These are phyloP conservation scores for Candida stauntonica DNA, from an alignment of 805 yeast species.

Conservation along the genomic window DNA sequence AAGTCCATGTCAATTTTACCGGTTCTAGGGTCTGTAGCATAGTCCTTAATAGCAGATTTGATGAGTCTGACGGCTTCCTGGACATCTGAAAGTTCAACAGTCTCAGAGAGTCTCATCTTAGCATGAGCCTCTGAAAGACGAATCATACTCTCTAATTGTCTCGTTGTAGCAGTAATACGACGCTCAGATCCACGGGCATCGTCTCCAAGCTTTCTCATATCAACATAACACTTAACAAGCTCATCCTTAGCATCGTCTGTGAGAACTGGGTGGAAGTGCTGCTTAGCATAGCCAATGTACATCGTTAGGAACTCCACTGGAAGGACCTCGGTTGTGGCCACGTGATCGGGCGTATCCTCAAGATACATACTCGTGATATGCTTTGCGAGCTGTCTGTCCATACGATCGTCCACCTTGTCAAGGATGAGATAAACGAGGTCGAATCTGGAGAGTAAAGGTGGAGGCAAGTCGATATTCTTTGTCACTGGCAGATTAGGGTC, in stretches of 20 bases:
- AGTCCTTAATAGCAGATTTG: slow-evolving; percentile 91
- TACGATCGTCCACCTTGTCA: slow-evolving; percentile 84
- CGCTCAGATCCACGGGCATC: slow-evolving; percentile 81
- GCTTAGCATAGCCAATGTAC: slow-evolving; percentile 93
- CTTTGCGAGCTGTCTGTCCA: slow-evolving; percentile 81
- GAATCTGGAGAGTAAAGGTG: slow-evolving; percentile 90
- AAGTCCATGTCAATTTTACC: slow-evolving; percentile 97
- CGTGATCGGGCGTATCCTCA: slow-evolving; percentile 80
- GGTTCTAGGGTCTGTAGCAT: slow-evolving; percentile 96
- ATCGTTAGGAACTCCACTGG: slow-evolving; percentile 85
- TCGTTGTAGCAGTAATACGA: slow-evolving; percentile 94
- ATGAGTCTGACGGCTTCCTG: slow-evolving; percentile 90
- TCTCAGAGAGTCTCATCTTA: slow-evolving; percentile 76
- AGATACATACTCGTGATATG: slow-evolving; percentile 90
- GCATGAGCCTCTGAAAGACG: slow-evolving; percentile 96
- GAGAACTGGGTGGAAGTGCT: slow-evolving; percentile 72
- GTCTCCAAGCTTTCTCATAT: slow-evolving; percentile 91
- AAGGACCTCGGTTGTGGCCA: slow-evolving; percentile 59
- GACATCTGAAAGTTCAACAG: slow-evolving; percentile 78
- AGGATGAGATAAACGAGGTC: slow-evolving; percentile 89
- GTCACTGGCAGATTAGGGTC: slow-evolving; percentile 95
- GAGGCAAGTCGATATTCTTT: slow-evolving; percentile 92
- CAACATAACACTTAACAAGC: slow-evolving; percentile 83
- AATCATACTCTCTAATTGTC: slow-evolving; percentile 95
- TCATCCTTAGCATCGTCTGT: slow-evolving; percentile 78